phyloP scores from a whole-genome alignment of 768 basidiomycete species.

The Strobilomyces confusus region DNA sequence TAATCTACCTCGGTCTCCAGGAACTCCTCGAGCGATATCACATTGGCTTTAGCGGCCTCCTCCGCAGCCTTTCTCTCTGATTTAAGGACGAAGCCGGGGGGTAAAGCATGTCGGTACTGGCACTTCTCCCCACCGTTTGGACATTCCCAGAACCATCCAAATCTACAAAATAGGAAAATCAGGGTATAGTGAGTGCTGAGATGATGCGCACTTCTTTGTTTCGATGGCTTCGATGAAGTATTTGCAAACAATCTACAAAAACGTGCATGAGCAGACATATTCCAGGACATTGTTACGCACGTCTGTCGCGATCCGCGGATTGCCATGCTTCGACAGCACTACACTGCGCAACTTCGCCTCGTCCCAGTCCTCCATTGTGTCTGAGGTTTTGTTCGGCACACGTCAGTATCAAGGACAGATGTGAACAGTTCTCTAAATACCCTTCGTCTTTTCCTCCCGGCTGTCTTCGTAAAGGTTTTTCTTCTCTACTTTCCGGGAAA shows the following conservation, averaged over 20 bases:
- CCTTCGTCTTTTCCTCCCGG: slow-evolving; percentile 74
- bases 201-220: slow-evolving; percentile 56
- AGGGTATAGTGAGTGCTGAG: neutral
- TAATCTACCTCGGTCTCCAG: slow-evolving; percentile 88
- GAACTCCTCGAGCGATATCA: slow-evolving; percentile 94
- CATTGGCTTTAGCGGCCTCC: slow-evolving; percentile 84
- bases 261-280: slow-evolving; percentile 5
- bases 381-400: slow-evolving; percentile 37
- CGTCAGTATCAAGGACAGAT: neutral
- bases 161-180: slow-evolving; percentile 36
- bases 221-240: slow-evolving; percentile 97
- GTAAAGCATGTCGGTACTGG: slow-evolving; percentile 92
- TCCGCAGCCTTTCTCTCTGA: slow-evolving; percentile 90
- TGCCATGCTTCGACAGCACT: slow-evolving; percentile 82
- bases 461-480: slow-evolving; percentile 90
- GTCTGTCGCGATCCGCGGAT: slow-evolving; percentile 89
- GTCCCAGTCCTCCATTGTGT: slow-evolving; percentile 98
- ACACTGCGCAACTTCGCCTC: slow-evolving; percentile 90
- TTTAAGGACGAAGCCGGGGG: slow-evolving; percentile 93
- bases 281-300: slow-evolving; percentile 38
- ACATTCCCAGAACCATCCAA: slow-evolving; percentile 97
- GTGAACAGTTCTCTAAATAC: slow-evolving; percentile 37
- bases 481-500: slow-evolving; percentile 91
- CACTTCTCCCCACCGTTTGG: slow-evolving; percentile 79
- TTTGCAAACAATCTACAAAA: slow-evolving; percentile 89